Percentiles rank a stretch among this genome's conserved stretches.
Evolutionary conservation across 2,329 filamentous ascomycete genomes (phyloP).

Genomic region (Aspergillus aculeatus): DNA sequence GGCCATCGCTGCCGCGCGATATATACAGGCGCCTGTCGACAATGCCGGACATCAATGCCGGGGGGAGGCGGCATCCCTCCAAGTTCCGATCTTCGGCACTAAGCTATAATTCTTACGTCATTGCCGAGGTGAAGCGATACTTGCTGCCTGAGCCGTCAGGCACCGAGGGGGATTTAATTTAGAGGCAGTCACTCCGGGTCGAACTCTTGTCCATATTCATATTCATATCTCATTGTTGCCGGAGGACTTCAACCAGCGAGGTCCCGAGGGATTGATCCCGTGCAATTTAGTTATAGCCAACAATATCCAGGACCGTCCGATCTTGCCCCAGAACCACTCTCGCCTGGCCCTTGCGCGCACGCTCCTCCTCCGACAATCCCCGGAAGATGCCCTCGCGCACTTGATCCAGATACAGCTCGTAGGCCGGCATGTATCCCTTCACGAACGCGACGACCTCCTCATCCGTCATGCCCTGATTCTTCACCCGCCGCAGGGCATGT

Average conservation of each 20-base stretch:
- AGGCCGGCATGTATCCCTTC: conserved; percentile 1
- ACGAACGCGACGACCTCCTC: not conserved
- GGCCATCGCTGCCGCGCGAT: not conserved
- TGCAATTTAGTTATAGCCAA: not conserved
- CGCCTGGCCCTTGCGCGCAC: not conserved
- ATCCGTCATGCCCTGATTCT: not conserved
- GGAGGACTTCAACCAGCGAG: not conserved
- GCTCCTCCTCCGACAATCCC: not conserved
- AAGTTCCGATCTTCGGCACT: not conserved
- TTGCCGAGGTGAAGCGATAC: too few relatives aligned
- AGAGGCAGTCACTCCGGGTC: too few relatives aligned
- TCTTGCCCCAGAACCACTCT: not conserved
- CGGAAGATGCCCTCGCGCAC: not conserved
- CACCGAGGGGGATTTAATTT: not conserved
- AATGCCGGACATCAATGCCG: not conserved
- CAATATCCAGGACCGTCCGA: not conserved
- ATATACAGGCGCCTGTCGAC: not conserved
- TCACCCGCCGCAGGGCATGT: not conserved
- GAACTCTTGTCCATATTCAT: not conserved
- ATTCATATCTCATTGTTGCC: not conserved
- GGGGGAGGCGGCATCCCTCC: not conserved
- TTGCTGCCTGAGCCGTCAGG: not conserved
- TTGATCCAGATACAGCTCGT: conserved; percentile 1
- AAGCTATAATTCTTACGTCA: too few relatives aligned
- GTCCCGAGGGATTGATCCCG: not conserved